phyloP scores from a whole-genome alignment of 352 stramenopile species.

The Vaucheria bursata region DNA sequence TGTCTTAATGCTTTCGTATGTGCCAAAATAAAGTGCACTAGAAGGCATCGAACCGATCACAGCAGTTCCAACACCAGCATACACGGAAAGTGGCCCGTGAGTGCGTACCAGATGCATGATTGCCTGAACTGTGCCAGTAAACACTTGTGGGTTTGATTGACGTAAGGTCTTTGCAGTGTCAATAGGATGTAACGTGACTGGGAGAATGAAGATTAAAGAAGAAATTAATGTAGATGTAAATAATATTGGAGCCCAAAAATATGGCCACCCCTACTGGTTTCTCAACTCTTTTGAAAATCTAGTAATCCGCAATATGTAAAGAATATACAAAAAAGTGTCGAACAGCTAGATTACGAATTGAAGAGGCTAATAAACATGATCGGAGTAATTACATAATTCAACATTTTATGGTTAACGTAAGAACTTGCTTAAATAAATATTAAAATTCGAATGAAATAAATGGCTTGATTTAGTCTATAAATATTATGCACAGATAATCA shows the following conservation, averaged over 20 bases:
- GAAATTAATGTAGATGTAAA: neutral
- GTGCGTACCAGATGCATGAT: slow-evolving; percentile 28
- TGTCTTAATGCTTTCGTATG: slow-evolving; percentile 55
- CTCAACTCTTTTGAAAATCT: neutral
- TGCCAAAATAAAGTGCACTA: slow-evolving; percentile 58
- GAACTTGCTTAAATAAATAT: neutral
- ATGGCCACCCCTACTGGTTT: neutral
- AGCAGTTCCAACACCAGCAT: slow-evolving; percentile 52
- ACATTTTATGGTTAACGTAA: too few relatives aligned
- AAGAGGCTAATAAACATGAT: slow-evolving; percentile 8
- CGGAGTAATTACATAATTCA: too few relatives aligned
- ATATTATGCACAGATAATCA: too few relatives aligned
- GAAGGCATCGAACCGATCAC: slow-evolving; percentile 55
- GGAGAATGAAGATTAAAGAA: neutral
- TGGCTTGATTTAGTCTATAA: too few relatives aligned
- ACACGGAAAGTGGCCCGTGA: slow-evolving; percentile 42
- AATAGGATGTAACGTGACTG: slow-evolving; percentile 43
- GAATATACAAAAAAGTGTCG: neutral
- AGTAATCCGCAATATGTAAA: neutral
- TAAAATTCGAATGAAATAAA: neutral
- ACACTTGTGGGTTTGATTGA: slow-evolving; percentile 38
- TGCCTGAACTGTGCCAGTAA: slow-evolving; percentile 36
- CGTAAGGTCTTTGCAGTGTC: slow-evolving; percentile 48
- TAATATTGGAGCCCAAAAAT: neutral
- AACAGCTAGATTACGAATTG: neutral